These are phyloP conservation scores for Aquilaria yunnanensis DNA, from an alignment of 345 rosid species.

Conservation along the genomic window DNA sequence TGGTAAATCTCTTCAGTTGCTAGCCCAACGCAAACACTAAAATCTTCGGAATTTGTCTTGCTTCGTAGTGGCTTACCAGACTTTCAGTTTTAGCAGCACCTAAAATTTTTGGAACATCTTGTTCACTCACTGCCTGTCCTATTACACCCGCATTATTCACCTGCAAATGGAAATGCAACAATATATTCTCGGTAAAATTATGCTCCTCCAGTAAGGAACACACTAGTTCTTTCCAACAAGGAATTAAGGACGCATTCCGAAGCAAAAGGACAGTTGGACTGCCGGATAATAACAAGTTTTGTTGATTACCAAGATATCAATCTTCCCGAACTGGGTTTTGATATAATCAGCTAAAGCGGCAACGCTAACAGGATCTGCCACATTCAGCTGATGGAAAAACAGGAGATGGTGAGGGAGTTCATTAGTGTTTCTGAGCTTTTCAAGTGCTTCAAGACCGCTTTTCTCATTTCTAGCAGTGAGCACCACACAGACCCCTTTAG, in stretches of 20 bases:
- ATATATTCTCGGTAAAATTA: too few species aligned
- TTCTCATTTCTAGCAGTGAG: constrained; percentile 28
- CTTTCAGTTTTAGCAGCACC: not conserved
- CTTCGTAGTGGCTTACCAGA: constrained; percentile 3
- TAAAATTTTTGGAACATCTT: constrained; percentile 5
- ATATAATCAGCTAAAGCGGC: constrained; percentile 24
- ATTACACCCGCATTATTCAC: constrained; percentile 39
- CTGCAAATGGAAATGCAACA: constrained; percentile 12
- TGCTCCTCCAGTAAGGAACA: not conserved
- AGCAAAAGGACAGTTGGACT: too few species aligned
- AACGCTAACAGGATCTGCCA: constrained; percentile 18
- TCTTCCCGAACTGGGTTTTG: constrained; percentile 26
- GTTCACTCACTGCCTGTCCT: constrained; percentile 12
- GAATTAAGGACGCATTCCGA: too few species aligned
- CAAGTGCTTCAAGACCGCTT: constrained; percentile 25
- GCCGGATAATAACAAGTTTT: too few species aligned
- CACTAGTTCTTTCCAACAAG: not conserved
- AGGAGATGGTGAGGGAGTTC: constrained; percentile 5
- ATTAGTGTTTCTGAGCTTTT: constrained; percentile 12
- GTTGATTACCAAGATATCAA: constrained; percentile 29
- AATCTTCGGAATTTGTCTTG: too few species aligned
- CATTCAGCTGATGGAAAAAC: constrained; percentile 37
- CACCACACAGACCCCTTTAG: constrained; percentile 18
- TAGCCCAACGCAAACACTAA: too few species aligned
- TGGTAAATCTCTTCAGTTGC: too few species aligned